These are phyloP conservation scores for Waltergamsia citrina DNA, from an alignment of 2,329 filamentous ascomycete species.

Conservation along the genomic window DNA sequence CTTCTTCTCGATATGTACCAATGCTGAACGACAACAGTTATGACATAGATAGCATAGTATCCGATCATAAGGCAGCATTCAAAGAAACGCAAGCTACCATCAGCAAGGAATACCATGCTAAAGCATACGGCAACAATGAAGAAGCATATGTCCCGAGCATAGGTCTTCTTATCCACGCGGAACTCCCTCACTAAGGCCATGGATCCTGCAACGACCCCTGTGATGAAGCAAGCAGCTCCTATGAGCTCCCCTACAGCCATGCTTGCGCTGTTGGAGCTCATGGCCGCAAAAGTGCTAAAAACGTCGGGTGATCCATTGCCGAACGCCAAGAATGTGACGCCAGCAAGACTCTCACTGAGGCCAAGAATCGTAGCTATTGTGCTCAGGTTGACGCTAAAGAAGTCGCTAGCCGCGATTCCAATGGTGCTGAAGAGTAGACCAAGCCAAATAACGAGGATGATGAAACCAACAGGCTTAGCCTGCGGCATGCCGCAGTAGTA, in stretches of 20 bases:
- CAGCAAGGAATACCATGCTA: constrained; percentile 77
- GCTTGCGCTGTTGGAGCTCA: constrained; percentile 95
- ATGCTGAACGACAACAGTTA: constrained; percentile 84
- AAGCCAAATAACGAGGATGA: constrained; percentile 72
- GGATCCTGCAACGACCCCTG: constrained; percentile 87
- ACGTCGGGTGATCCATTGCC: constrained; percentile 97
- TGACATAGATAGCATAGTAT: constrained; percentile 85
- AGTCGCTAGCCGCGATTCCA: constrained; percentile 94
- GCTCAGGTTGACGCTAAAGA: constrained; percentile 93
- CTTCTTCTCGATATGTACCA: constrained; percentile 64
- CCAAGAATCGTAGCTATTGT: constrained; percentile 84
- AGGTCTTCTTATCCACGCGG: constrained; percentile 79
- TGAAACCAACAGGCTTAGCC: constrained; percentile 68
- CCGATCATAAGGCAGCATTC: constrained; percentile 85
- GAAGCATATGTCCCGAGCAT: constrained; percentile 84
- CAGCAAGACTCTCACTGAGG: constrained; percentile 91
- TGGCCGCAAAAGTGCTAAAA: constrained; percentile 96
- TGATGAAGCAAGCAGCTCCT: constrained; percentile 92
- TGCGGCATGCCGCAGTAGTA: constrained; percentile 77
- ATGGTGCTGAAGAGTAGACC: constrained; percentile 91
- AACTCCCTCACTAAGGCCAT: constrained; percentile 98
- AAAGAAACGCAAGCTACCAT: constrained; percentile 78
- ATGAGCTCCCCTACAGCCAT: constrained; percentile 93
- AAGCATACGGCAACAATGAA: constrained; percentile 83
- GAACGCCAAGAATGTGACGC: constrained; percentile 93